A percentile compares a stretch with the other conserved stretches of the same genome.
These are phyloP conservation scores for Botryotinia calthae DNA, from an alignment of 2,329 filamentous ascomycete species.

Conservation along the genomic window DNA sequence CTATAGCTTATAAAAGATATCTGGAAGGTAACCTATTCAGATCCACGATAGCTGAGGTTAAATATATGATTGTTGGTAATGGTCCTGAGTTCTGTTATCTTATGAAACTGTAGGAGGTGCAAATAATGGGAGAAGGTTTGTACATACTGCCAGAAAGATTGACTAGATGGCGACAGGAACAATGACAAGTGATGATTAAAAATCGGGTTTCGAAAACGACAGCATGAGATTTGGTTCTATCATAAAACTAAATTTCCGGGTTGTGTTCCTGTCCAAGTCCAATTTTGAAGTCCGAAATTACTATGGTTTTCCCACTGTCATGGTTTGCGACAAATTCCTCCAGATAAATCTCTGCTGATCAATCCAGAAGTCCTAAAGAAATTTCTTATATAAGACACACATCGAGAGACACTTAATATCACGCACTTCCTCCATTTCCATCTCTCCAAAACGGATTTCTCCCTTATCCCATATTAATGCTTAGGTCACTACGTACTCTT, in stretches of 20 bases:
- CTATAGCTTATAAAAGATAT: too few relatives aligned
- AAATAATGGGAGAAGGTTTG: not conserved
- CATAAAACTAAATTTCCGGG: too few relatives aligned
- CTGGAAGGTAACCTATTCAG: rapidly evolving
- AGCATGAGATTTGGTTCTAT: too few relatives aligned
- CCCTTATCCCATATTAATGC: not conserved
- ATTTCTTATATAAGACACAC: not conserved
- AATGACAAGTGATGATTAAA: too few relatives aligned
- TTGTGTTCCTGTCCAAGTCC: too few relatives aligned
- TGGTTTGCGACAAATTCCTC: rapidly evolving
- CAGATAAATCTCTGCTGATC: not conserved
- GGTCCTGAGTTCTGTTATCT: not conserved
- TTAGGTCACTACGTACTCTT: too few relatives aligned
- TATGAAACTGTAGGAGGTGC: not conserved
- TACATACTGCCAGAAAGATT: not conserved
- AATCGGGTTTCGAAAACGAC: not conserved
- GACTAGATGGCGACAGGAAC: not conserved
- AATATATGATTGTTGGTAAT: not conserved
- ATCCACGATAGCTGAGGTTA: not conserved
- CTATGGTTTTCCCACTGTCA: not conserved
- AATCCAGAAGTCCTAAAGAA: not conserved
- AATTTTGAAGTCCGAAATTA: not conserved
- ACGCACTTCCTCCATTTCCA: not conserved
- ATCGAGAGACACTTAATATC: too few relatives aligned
- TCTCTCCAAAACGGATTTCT: not conserved